Conservation (phyloP, 371 early-diverging fungal species). For the Encephalitozoon romaleae region DNA sequence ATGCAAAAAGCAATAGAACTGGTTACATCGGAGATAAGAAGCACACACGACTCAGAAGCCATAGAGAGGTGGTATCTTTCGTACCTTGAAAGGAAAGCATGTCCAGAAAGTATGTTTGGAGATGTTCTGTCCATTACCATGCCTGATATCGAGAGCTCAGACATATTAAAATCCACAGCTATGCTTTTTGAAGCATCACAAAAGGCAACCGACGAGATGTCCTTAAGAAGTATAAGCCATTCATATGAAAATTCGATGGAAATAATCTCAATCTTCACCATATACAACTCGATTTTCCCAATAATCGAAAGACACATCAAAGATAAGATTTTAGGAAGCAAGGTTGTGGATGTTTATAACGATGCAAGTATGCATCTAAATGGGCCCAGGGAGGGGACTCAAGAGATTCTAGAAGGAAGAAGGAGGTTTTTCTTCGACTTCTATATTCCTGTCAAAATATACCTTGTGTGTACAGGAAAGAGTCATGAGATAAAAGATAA, state of each 20-base stretch:
- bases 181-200: neutral
- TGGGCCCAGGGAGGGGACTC: neutral
- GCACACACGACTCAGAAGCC: neutral
- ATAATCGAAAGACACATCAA: neutral
- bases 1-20: neutral
- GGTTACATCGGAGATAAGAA: neutral
- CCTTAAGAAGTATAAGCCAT: neutral
- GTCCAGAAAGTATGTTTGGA: neutral
- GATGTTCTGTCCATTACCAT: neutral
- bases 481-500: neutral
- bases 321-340: neutral
- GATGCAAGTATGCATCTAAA: neutral
- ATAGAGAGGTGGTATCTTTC: neutral
- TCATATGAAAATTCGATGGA: neutral
- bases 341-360: neutral
- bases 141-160: neutral
- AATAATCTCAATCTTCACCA: neutral
- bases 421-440: neutral
- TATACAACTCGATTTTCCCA: neutral
- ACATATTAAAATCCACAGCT: neutral
- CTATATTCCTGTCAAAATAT: neutral
- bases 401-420: neutral
- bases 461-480: neutral
- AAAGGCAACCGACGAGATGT: neutral
- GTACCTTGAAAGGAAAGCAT: neutral